Base-by-base conservation (phyloP, 164 flowering plant species). In the Paratinospora sagittata region DNA sequence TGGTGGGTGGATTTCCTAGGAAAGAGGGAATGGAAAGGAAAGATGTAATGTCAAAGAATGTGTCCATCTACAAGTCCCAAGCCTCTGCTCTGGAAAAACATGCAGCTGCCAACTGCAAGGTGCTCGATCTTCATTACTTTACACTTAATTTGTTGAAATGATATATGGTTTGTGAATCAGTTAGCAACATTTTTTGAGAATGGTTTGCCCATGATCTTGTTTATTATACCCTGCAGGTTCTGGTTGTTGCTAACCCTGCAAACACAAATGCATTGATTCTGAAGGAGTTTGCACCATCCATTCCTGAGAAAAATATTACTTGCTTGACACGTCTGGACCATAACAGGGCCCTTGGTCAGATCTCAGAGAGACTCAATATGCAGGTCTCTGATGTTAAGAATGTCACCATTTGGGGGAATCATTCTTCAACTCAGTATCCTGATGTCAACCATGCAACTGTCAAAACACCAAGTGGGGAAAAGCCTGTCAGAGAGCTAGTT, bases 1-100 rank as follows among this genome's bases (percentile, higher is more conserved):
- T 95, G 99, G 99, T 95, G 80, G 99, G 98, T 78, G 98, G 98
- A 14, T 95, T 95, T 83, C 98, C 98, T 1, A 90, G 98, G 82
- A 95, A 95, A 71, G 99, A 95, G 79, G 99, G 99, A 33, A 95
- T 95, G 99, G 98, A 95, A 75, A 90, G 99, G 66, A 95, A 95
- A 82, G 99, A 95, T 69, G 99, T 95, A 66, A 95, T 95, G 99
- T 78, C 99, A 1, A 95, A 91, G 77, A 95, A 95, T 76, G 99
- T 95, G 14, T 87, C 94, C 60, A 95, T 95, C 77, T 95, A 95
- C 92, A 95, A 95, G 82, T 77, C 96, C 5, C 98, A 95, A 77
- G 99, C 99, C 72, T 90, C 98, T 70, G 99, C 99, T 5, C 81
- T 95, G 34, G 97, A 95, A 79, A 79, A 88, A 82, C 84, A 91